Conservation (phyloP, 345 rosid species). For the Lumnitzera littorea region DNA sequence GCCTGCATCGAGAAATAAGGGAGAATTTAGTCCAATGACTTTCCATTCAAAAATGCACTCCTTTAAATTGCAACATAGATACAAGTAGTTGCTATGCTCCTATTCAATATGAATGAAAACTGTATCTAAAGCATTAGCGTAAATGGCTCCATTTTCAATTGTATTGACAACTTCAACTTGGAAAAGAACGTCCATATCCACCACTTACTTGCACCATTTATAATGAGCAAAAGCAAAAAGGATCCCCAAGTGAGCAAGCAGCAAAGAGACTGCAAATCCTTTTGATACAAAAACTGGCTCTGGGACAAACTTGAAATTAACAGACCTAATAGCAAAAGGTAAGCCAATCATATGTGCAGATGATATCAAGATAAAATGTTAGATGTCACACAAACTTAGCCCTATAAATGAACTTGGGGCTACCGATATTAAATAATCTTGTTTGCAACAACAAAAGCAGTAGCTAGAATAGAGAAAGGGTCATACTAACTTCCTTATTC, state of each 20-base stretch:
- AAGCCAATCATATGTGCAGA: background rate
- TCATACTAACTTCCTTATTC: too few relatives aligned
- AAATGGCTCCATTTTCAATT: background rate
- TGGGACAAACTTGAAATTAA: constrained; percentile 91
- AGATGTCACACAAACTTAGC: too few relatives aligned
- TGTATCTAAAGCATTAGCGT: background rate
- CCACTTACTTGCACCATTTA: constrained; percentile 95
- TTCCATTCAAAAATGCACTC: too few relatives aligned
- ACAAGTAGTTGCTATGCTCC: background rate
- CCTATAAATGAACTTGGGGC: too few relatives aligned
- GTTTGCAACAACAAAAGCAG: too few relatives aligned
- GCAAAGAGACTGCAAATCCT: constrained; percentile 75
- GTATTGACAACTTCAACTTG: background rate
- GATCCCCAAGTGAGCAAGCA: constrained; percentile 58
- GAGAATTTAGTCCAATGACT: too few relatives aligned
- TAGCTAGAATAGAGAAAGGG: too few relatives aligned
- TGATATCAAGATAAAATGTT: too few relatives aligned
- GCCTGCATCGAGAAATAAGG: constrained; percentile 30
- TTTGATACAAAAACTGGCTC: constrained; percentile 82
- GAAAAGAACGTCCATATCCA: constrained; percentile 4
- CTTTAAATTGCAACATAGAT: background rate
- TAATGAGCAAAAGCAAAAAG: constrained; percentile 62
- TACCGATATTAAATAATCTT: too few relatives aligned
- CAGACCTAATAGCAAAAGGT: constrained; percentile 60
- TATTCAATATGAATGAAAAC: background rate